A percentile compares a stretch with the other conserved stretches of the same genome.
Evolutionary conservation across 2,329 filamentous ascomycete genomes (phyloP).

Genomic region (Xylariaceae sp.): DNA sequence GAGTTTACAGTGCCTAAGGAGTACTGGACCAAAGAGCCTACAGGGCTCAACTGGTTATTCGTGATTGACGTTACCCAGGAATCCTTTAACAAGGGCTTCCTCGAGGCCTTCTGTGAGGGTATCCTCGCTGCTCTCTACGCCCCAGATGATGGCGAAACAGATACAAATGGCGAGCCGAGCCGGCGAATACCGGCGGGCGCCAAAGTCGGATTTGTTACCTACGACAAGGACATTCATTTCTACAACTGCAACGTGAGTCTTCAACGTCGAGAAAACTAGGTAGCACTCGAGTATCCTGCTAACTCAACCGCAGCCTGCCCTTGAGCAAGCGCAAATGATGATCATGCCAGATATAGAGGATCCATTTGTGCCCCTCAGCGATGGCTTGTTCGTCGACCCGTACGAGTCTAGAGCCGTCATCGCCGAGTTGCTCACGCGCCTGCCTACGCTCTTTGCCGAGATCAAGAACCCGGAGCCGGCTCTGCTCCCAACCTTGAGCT

Average conservation of each 20-base stretch:
- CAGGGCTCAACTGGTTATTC: constrained; percentile 82
- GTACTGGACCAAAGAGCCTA: constrained; percentile 94
- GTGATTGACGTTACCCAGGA: constrained; percentile 91
- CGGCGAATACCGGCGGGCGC: constrained; percentile 65
- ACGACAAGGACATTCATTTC: constrained; percentile 94
- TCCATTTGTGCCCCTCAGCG: constrained; percentile 85
- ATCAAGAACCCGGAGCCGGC: constrained; percentile 90
- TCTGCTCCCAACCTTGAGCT: constrained; percentile 74
- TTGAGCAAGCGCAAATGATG: constrained; percentile 93
- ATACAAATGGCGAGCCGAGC: constrained; percentile 45
- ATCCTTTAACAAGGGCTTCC: constrained; percentile 80
- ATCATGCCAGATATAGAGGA: constrained; percentile 98
- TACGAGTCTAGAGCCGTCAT: constrained; percentile 80
- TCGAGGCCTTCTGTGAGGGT: constrained; percentile 85
- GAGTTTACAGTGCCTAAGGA: constrained; percentile 97
- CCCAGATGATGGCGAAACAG: constrained; percentile 45
- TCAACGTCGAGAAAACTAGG: neutral
- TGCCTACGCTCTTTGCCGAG: constrained; percentile 79
- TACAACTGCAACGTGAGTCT: constrained; percentile 78
- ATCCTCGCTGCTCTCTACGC: constrained; percentile 81
- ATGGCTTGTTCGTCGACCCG: constrained; percentile 91
- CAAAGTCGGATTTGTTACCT: constrained; percentile 92
- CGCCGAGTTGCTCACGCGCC: constrained; percentile 70
- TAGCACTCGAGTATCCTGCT: neutral
- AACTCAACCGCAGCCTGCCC: constrained; percentile 46